Evolutionary conservation across 306 rosid genomes (phyloP).

Genomic region (Fragaria iinumae): DNA sequence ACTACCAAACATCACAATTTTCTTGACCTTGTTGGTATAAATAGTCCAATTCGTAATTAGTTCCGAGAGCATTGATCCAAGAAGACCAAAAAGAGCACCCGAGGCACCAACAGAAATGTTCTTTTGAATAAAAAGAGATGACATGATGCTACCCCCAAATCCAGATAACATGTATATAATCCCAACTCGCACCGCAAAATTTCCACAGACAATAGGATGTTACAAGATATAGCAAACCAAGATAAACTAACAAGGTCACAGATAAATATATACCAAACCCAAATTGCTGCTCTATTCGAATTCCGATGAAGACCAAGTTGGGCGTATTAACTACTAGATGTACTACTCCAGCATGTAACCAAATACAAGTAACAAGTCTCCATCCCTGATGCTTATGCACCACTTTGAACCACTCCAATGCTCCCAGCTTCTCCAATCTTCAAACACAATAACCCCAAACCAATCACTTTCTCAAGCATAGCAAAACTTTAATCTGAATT

Average conservation of each 20-base stretch:
- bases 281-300: conserved; percentile 85
- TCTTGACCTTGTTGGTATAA: conserved; percentile 68
- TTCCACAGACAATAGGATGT: neutral
- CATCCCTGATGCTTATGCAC: conserved; percentile 69
- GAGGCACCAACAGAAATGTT: conserved; percentile 91
- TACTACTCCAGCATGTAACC: conserved; percentile 88
- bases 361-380: conserved; percentile 85
- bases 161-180: conserved; percentile 66
- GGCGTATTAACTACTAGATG: conserved; percentile 78
- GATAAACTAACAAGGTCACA: conserved; percentile 10
- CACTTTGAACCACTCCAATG: conserved; percentile 50
- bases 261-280: conserved; percentile 64
- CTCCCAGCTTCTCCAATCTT: conserved; percentile 84
- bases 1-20: neutral
- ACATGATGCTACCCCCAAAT: conserved; percentile 71
- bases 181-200: conserved; percentile 70
- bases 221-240: neutral
- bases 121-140: conserved; percentile 57
- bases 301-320: conserved; percentile 75
- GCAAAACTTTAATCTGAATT: neutral
- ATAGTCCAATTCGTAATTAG: conserved; percentile 88
- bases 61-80: conserved; percentile 96
- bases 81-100: conserved; percentile 89
- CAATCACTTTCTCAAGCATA: neutral
- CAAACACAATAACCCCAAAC: conserved; percentile 6